A percentile compares a stretch with the other conserved stretches of the same genome.
Conservation (phyloP, 768 basidiomycete genomes). For the Serendipita sp. region DNA sequence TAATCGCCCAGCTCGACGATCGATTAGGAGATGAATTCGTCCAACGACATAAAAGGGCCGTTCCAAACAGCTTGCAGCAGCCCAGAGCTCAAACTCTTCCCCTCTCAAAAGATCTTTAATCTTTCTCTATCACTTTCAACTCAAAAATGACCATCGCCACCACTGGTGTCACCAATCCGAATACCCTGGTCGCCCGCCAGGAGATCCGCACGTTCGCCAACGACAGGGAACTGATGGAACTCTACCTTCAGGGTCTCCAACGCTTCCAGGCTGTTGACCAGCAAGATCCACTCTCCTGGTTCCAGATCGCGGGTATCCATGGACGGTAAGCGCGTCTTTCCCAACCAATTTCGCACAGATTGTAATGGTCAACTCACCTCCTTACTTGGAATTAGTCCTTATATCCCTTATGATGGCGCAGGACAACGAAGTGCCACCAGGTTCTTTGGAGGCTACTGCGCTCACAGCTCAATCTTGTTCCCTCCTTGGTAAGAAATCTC, state of each 20-base stretch:
- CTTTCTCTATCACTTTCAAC: no score
- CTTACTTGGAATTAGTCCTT: constrained; percentile 17
- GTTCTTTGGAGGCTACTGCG: constrained; percentile 34
- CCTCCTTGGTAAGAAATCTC: neutral
- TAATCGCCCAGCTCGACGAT: no score
- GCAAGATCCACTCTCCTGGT: constrained; percentile 23
- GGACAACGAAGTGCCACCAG: constrained; percentile 16
- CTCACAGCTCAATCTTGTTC: constrained; percentile 31
- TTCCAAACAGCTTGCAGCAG: no score
- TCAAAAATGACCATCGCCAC: neutral
- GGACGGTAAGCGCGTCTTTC: constrained; percentile 18
- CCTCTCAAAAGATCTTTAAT: no score
- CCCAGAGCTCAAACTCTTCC: no score
- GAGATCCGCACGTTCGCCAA: constrained; percentile 4
- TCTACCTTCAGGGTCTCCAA: constrained; percentile 7
- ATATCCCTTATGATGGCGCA: constrained; percentile 27
- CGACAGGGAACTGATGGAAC: constrained; percentile 2
- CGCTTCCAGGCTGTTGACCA: constrained; percentile 20
- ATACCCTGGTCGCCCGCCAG: constrained; percentile 1
- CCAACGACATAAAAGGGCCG: no score
- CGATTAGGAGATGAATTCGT: no score
- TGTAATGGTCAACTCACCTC: neutral
- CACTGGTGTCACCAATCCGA: constrained; percentile 1
- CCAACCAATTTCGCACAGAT: neutral
- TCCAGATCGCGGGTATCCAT: constrained; percentile 34